Evolutionary conservation across 495 filamentous ascomycete species (phyloP), one percentile per base, ranked within the genome.

Genomic region (Penicillium verhagenii): DNA sequence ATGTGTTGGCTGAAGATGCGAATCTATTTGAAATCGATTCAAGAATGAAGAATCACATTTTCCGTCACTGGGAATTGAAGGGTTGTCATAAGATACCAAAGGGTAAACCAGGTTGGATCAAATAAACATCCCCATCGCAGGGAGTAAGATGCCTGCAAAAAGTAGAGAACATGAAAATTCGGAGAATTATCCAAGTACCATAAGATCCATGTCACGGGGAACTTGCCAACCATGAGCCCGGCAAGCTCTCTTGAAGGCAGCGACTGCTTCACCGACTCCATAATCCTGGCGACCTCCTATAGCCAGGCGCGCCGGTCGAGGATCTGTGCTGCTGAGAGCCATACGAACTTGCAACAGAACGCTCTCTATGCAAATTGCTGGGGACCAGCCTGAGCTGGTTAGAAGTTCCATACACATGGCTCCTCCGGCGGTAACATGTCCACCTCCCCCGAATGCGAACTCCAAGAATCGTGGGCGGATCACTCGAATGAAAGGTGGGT

Each of bases 381-480:
- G 83, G 14, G 79, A 82, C 92, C 92, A 97, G 11, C 92, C 92
- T 9, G 82, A 76, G 61, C 86, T 88, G 2, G 92, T 96, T 31
- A 97, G 79, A 6, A 96, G 77, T 70, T 97, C 88, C 89, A 96
- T 92, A 69, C 92, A 96, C 70, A 97, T 79, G 1, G 92, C 88
- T 1, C 92, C 92, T 3, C 92, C 92, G n/a, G 72, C 64, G 0
- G 92, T 96, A 51, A 97, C 87, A 66, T 97, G 92, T 1, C 92
- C 92, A 18, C 92, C 92, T 20, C 92, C 92, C 10, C 91, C 90
- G 5, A 72, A 38, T 39, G 68, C 62, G 65, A 92, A 91, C 10
- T 80, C 72, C 31, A 91, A 69, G 70, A 96, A 95, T 7, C 86
- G 85, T 0, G 92, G 92, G 11, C 88, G 81, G 50, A 97, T 82